Percentiles rank a stretch among this genome's conserved stretches.
Conservation (phyloP, 2,329 filamentous ascomycete genomes). For the Aspergillus sp. region DNA sequence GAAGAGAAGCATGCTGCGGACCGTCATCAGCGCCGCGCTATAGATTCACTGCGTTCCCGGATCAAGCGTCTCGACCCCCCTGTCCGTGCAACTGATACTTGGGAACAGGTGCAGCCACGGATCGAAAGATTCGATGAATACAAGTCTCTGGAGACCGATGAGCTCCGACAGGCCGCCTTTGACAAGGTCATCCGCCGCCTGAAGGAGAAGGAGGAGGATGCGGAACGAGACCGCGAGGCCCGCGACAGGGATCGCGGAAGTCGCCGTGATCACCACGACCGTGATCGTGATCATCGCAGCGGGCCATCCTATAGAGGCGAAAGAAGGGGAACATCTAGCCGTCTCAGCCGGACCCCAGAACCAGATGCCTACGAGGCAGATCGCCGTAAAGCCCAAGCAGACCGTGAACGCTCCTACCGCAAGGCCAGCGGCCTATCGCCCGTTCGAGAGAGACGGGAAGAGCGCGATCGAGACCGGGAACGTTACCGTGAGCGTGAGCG, state of each 20-base stretch:
- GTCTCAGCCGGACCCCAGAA: constrained; percentile 85
- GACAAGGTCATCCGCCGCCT: constrained; percentile 88
- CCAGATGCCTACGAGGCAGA: constrained; percentile 94
- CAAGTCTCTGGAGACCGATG: constrained; percentile 77
- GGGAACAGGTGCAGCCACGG: constrained; percentile 80
- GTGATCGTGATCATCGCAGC: constrained; percentile 60
- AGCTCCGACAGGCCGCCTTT: constrained; percentile 78
- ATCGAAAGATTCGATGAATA: constrained; percentile 83
- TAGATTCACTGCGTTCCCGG: constrained; percentile 79
- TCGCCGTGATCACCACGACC: constrained; percentile 56
- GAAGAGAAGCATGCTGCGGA: constrained; percentile 81
- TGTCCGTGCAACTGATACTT: constrained; percentile 74
- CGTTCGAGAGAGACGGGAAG: constrained; percentile 39
- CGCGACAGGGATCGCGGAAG: constrained; percentile 47
- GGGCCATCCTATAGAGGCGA: constrained; percentile 39
- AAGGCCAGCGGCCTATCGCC: constrained; percentile 69
- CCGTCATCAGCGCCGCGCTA: constrained; percentile 78
- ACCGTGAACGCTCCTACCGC: constrained; percentile 90
- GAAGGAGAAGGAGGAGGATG: constrained; percentile 86
- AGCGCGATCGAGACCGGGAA: constrained; percentile 45
- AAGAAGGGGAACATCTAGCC: constrained; percentile 45
- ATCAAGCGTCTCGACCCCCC: constrained; percentile 91
- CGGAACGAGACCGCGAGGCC: constrained; percentile 61
- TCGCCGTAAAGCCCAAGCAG: constrained; percentile 86
- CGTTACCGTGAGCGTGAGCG: constrained; percentile 43